Percentiles rank a stretch among this genome's conserved stretches.
phyloP scores from a whole-genome alignment of 495 filamentous ascomycete genomes.

The Daldinia decipiens region DNA sequence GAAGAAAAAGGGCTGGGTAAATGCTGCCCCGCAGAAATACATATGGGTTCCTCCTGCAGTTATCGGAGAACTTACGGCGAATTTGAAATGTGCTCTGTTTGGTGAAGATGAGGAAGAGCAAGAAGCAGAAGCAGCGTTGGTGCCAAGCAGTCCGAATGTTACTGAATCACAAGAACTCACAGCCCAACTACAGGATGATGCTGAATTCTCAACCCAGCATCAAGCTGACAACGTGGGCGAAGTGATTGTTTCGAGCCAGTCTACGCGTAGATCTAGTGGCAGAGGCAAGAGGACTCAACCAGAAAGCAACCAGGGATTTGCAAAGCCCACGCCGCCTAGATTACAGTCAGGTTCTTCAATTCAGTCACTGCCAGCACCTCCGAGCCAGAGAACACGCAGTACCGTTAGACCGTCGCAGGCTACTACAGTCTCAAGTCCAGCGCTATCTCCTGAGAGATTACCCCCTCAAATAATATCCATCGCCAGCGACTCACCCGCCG shows the following conservation, averaged over 20 bases:
- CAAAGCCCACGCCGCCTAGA: slow-evolving; percentile 35
- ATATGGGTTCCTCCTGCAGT: slow-evolving; percentile 57
- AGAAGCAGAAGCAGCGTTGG: slow-evolving; percentile 5
- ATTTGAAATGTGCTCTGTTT: slow-evolving; percentile 56
- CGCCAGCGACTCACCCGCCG: slow-evolving; percentile 20
- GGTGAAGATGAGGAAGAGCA: slow-evolving; percentile 39
- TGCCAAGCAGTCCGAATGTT: slow-evolving; percentile 20
- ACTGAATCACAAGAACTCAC: slow-evolving; percentile 59
- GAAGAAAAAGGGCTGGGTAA: slow-evolving; percentile 56
- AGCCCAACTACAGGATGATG: slow-evolving; percentile 58
- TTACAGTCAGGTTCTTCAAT: slow-evolving; percentile 13
- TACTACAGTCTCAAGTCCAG: slow-evolving; percentile 55
- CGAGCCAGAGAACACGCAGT: slow-evolving; percentile 22
- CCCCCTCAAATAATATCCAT: slow-evolving; percentile 35
- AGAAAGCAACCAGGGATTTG: slow-evolving; percentile 3
- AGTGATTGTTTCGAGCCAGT: slow-evolving; percentile 51
- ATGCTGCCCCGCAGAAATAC: slow-evolving; percentile 52
- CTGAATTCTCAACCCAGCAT: slow-evolving; percentile 55
- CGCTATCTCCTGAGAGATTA: slow-evolving; percentile 46
- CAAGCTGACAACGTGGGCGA: slow-evolving; percentile 37
- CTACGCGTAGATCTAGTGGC: slow-evolving; percentile 20
- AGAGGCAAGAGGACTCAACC: slow-evolving; percentile 21
- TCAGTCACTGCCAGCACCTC: slow-evolving; percentile 17
- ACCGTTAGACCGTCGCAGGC: slow-evolving; percentile 56
- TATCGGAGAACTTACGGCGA: slow-evolving; percentile 58